Base-by-base conservation (phyloP, 1,284 basidiomycete species). In the Trametes polyzona region DNA sequence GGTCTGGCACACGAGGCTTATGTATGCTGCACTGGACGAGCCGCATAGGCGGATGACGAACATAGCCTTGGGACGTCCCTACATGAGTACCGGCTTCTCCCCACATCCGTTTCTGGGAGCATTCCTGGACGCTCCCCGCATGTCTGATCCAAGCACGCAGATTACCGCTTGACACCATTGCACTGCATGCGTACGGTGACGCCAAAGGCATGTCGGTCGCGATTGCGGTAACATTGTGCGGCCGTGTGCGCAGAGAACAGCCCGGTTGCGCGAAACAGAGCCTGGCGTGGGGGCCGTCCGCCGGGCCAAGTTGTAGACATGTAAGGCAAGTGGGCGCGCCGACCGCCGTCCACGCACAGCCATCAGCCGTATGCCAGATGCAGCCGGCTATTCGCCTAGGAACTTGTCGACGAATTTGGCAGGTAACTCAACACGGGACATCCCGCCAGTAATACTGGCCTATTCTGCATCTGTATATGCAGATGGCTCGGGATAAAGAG, bases 151-250 rank as follows among this genome's bases (percentile, higher is more conserved):
- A 19, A 12, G 24, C 52, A 55, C 50, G 44, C 30, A 53, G 54
- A 62, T 62, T 40, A 53, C 47, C 56, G 50, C 51, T 17, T 29
- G 32, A 44, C 53, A 41, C 43, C n/a, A 51, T 24, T 32, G 55
- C 53, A 55, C 37, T 23, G 30, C 47, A 21, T 23, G 23, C 14
- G 40, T 27, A 46, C 17, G 23, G 33, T 8, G 26, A 49, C 49
- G 42, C 19, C 19, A 29, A 35, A 23, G 43, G 37, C 36, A 40
- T 1, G 48, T 24, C 5, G 17, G 24, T 14, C 21, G 10, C 16
- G 42, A 29, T 1, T 23, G 37, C 49, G 55, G 49, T 36, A 19
- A 17, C 24, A 23, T 14, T 26, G 19, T 47, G 43, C 30, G 19
- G 44, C 55, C 49, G 55, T 12, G 47, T 39, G 40, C 46, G 26